A percentile compares a stretch with the other conserved stretches of the same genome.
phyloP scores from a whole-genome alignment of 139 green algal genomes.

The Astrephomene gubernaculifera region DNA sequence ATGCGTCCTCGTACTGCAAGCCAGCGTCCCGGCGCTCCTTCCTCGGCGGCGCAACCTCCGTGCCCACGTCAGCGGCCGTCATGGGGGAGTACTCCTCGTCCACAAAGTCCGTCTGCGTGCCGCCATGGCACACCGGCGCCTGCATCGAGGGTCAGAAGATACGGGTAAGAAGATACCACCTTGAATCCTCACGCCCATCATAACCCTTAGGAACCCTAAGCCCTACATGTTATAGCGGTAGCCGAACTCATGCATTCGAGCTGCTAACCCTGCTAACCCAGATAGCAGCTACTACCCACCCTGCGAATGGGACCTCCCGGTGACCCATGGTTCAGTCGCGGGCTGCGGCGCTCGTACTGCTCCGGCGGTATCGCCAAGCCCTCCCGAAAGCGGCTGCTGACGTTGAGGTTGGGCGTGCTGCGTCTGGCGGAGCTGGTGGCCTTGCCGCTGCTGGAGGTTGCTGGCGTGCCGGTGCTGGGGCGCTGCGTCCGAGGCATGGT shows the following conservation, averaged over 20 bases:
- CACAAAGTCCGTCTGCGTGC: slow-evolving; percentile 33
- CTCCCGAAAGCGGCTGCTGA: slow-evolving; percentile 31
- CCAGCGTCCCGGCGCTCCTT: background rate
- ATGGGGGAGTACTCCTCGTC: slow-evolving; percentile 35
- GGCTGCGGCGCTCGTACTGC: slow-evolving; percentile 9
- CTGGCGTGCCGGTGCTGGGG: background rate
- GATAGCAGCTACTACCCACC: background rate
- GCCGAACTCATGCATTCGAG: background rate
- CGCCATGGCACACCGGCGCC: background rate
- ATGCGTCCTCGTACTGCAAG: background rate
- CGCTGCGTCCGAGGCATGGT: background rate
- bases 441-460: background rate
- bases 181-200: too few species aligned
- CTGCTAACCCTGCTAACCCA: too few species aligned
- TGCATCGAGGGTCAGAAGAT: background rate
- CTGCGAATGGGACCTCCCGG: background rate
- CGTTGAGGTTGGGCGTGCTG: slow-evolving; percentile 27
- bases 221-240: too few species aligned
- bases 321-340: background rate
- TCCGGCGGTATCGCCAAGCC: slow-evolving; percentile 28
- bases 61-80: slow-evolving; percentile 25
- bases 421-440: background rate
- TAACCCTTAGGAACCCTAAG: too few species aligned
- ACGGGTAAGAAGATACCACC: too few species aligned
- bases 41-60: slow-evolving; percentile 3